Percentiles rank a stretch among this genome's conserved stretches.
These are phyloP conservation scores for Plasmodium reichenowi DNA, from an alignment of 169 alveolate species.

Conservation along the genomic window DNA sequence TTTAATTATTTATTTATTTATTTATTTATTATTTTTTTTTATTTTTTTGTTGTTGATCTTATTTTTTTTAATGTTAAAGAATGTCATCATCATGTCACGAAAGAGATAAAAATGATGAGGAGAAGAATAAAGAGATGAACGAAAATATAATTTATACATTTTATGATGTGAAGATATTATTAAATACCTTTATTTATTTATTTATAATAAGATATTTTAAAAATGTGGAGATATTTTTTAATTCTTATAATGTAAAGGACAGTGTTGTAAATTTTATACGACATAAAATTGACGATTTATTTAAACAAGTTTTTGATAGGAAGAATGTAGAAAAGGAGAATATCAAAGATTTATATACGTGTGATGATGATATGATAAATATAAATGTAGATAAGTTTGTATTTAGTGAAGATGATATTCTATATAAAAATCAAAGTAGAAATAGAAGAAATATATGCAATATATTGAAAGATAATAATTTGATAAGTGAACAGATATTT, in stretches of 20 bases:
- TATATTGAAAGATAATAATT: background rate
- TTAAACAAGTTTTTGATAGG: background rate
- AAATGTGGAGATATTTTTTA: constrained; percentile 4
- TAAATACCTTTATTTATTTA: constrained; percentile 31
- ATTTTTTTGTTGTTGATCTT: too few relatives aligned
- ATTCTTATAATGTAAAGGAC: constrained; percentile 25
- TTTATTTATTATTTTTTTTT: too few relatives aligned
- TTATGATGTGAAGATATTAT: constrained; percentile 15
- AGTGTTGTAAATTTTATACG: background rate
- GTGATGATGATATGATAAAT: background rate
- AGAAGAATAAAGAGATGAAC: background rate
- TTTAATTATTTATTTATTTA: too few relatives aligned
- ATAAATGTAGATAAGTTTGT: background rate
- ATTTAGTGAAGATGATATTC: background rate
- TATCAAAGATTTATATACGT: background rate
- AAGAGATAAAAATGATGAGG: background rate
- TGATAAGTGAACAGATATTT: too few relatives aligned
- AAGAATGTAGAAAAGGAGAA: background rate
- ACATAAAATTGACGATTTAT: constrained; percentile 5
- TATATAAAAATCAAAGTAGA: background rate
- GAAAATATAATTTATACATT: constrained; percentile 13
- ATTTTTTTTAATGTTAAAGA: too few relatives aligned
- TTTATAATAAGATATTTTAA: constrained; percentile 32
- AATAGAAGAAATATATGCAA: background rate
- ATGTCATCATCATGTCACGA: too few relatives aligned